Evolutionary conservation across 257 asterid genomes (phyloP).

Genomic region (Forsythia suspensa): DNA sequence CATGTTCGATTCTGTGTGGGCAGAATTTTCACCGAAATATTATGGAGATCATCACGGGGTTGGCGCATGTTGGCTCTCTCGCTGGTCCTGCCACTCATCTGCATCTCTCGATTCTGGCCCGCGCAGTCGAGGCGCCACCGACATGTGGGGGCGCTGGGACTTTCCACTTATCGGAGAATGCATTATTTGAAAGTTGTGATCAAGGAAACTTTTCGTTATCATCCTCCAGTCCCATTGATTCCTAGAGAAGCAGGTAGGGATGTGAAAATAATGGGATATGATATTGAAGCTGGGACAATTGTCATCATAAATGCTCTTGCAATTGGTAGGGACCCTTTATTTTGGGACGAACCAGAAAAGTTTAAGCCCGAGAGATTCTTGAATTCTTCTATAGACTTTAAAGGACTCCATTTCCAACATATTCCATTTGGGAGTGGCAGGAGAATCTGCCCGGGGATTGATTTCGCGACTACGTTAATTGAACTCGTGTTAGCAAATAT

Average conservation of each 20-base stretch:
- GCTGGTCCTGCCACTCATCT: too few species aligned
- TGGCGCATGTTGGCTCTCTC: too few species aligned
- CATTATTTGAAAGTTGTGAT: conserved; percentile 45
- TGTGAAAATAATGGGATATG: conserved; percentile 35
- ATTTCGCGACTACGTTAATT: conserved; percentile 23
- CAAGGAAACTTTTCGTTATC: conserved; percentile 50
- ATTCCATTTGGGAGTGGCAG: conserved; percentile 45
- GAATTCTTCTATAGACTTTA: conserved; percentile 18
- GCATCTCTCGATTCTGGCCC: too few species aligned
- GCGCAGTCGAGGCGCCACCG: too few species aligned
- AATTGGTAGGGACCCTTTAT: conserved; percentile 34
- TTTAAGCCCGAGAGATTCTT: conserved; percentile 50
- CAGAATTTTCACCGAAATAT: too few species aligned
- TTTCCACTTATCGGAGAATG: too few species aligned
- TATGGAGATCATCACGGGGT: too few species aligned
- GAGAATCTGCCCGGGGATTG: conserved; percentile 39
- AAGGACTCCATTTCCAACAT: conserved; percentile 34
- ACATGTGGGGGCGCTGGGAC: too few species aligned
- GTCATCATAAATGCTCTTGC: conserved; percentile 41
- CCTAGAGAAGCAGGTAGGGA: conserved; percentile 33
- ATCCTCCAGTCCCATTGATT: conserved; percentile 41
- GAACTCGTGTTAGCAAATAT: conserved; percentile 37
- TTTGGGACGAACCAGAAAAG: conserved; percentile 43
- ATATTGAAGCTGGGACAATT: conserved; percentile 37
- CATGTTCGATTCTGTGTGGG: too few species aligned